phyloP scores from a whole-genome alignment of 73 alveolate species.

The Tetrahymena borealis region DNA sequence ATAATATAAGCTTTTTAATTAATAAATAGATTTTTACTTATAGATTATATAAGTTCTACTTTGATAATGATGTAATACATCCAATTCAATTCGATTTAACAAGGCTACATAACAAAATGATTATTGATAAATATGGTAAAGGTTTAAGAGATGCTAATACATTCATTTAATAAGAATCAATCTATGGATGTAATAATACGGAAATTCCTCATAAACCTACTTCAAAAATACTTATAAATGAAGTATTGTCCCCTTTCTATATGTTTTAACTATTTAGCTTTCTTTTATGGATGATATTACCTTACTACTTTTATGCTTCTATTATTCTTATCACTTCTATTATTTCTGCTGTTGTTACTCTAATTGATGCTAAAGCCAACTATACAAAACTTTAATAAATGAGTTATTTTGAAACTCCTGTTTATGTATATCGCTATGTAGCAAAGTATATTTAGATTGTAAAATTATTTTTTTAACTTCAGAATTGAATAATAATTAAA shows the following conservation, averaged over 20 bases:
- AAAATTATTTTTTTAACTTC: not conserved
- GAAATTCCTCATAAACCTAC: conserved; percentile 32
- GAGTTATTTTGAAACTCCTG: conserved; percentile 71
- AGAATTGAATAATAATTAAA: too few species aligned
- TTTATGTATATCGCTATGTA: conserved; percentile 53
- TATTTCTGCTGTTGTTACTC: conserved; percentile 58
- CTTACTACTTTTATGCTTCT: conserved; percentile 75
- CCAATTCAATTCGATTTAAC: conserved; percentile 20
- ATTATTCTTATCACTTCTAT: conserved; percentile 73
- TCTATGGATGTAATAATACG: conserved; percentile 31
- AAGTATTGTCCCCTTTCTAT: conserved; percentile 75
- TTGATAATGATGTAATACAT: conserved; percentile 8
- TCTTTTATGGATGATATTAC: conserved; percentile 82
- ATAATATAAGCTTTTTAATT: not conserved
- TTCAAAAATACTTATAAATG: conserved; percentile 26
- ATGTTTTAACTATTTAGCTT: conserved; percentile 56
- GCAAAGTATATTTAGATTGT: not conserved
- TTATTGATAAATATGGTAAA: not conserved
- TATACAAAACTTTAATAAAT: conserved; percentile 69
- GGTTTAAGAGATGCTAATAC: not conserved
- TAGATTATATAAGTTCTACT: conserved; percentile 12
- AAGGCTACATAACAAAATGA: not conserved
- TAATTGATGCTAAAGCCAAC: conserved; percentile 68
- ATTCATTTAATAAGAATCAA: not conserved
- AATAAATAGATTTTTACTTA: not conserved